Evolutionary conservation across 202 grass and related monocot species (phyloP).

Genomic region (Carex sylvatica): DNA sequence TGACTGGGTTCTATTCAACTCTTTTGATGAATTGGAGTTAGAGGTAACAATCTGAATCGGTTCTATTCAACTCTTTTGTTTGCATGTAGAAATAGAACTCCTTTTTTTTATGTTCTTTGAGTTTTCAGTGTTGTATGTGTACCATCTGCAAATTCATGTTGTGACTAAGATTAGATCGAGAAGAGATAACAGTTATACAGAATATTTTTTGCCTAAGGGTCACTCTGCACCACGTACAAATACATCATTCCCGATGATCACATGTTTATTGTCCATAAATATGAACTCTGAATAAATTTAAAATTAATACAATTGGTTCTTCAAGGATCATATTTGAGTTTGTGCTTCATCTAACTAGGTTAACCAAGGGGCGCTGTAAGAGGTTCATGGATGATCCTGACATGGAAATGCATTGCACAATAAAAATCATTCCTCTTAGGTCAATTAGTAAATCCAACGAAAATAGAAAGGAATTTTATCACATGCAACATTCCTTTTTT

Average conservation of each 20-base stretch:
- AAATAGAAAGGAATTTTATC: background rate
- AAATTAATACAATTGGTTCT: background rate
- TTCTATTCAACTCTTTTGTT: too few species aligned
- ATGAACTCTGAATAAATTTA: background rate
- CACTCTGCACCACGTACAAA: background rate
- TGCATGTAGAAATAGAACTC: too few species aligned
- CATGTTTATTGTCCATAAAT: background rate
- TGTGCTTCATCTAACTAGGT: background rate
- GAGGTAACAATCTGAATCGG: conserved; percentile 35
- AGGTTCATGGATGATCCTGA: background rate
- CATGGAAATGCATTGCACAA: background rate
- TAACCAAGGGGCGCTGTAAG: background rate
- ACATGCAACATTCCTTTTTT: background rate
- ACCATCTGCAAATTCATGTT: background rate
- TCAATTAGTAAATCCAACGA: background rate
- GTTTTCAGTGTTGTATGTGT: too few species aligned
- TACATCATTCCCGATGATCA: background rate
- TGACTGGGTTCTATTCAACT: conserved; percentile 75
- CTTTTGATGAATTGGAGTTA: conserved; percentile 65
- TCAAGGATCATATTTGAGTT: background rate
- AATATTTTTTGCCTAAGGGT: background rate
- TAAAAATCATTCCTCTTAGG: background rate
- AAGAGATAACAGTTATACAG: background rate
- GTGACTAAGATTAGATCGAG: background rate
- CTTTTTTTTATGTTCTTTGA: too few species aligned